phyloP scores from a whole-genome alignment of 106 monocot genomes.

The Agapanthus africanus region DNA sequence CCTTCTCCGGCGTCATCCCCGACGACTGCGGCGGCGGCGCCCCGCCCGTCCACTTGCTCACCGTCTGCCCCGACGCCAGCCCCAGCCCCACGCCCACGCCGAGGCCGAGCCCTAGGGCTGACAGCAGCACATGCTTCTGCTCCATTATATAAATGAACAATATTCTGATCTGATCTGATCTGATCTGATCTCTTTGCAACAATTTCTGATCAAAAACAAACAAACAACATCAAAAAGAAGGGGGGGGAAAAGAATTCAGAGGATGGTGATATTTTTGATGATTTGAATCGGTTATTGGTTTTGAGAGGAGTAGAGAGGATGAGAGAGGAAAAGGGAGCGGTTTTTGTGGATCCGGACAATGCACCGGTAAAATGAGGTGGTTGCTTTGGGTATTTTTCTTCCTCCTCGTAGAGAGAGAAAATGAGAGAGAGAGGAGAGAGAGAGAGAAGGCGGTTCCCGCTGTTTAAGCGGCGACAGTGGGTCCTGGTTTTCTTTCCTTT shows the following conservation, averaged over 20 bases:
- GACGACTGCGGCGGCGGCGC: constrained; percentile 1
- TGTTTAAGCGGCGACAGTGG: not conserved
- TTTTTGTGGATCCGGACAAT: too few species aligned
- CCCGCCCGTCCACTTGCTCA: constrained; percentile 22
- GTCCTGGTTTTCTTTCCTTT: not conserved
- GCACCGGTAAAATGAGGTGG: too few species aligned
- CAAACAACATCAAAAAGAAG: not conserved
- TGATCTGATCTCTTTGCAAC: too few species aligned
- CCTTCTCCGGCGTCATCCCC: constrained; percentile 30
- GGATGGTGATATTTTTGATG: too few species aligned
- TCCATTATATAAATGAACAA: constrained; percentile 30
- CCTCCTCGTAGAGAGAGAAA: not conserved
- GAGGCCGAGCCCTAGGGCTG: constrained; percentile 49
- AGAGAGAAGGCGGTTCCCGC: constrained; percentile 12
- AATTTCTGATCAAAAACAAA: not conserved
- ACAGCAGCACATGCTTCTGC: constrained; percentile 50
- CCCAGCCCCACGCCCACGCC: constrained; percentile 58
- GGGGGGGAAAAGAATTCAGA: too few species aligned
- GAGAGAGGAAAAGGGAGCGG: too few species aligned
- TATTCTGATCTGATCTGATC: too few species aligned
- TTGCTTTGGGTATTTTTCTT: too few species aligned
- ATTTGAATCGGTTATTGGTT: too few species aligned
- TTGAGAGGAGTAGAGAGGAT: too few species aligned
- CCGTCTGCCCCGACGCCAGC: constrained; percentile 29
- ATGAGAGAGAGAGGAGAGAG: not conserved